phyloP scores from a whole-genome alignment of 2,329 filamentous ascomycete genomes.

The Aureobasidium sp. region DNA sequence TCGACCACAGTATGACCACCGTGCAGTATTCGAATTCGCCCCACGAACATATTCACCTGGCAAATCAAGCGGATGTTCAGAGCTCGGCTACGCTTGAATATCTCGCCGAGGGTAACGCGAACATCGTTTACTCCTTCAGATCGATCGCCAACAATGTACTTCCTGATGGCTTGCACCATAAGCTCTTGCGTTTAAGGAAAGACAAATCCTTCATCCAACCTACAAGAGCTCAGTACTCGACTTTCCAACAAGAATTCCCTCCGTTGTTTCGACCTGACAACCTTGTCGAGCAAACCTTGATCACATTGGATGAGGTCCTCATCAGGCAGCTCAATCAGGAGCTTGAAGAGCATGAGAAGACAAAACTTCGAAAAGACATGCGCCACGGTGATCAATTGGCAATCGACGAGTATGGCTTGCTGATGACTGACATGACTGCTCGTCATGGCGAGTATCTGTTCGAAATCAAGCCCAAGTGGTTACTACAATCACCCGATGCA shows the following conservation, averaged over 20 bases:
- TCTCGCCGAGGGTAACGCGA: constrained; percentile 33
- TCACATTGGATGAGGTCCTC: constrained; percentile 22
- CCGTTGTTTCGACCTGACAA: constrained; percentile 26
- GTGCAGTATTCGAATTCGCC: neutral
- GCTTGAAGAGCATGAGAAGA: constrained; percentile 17
- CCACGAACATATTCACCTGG: neutral
- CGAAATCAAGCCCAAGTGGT: constrained; percentile 45
- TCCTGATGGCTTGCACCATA: constrained; percentile 20
- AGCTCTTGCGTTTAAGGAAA: constrained; percentile 29
- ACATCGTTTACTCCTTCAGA: constrained; percentile 28
- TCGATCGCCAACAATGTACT: constrained; percentile 8
- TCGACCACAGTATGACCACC: neutral
- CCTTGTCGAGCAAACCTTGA: constrained; percentile 26
- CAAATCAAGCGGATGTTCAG: neutral
- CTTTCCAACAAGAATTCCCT: constrained; percentile 24
- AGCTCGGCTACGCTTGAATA: constrained; percentile 22
- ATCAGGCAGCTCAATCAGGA: constrained; percentile 21
- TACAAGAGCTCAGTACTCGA: constrained; percentile 24
- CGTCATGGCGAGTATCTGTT: constrained; percentile 23
- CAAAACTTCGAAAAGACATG: constrained; percentile 19
- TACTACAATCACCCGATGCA: constrained; percentile 40
- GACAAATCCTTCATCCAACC: constrained; percentile 25
- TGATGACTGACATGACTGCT: constrained; percentile 32
- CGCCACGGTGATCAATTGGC: constrained; percentile 25
- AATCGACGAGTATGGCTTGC: constrained; percentile 24